Evolutionary conservation across 2,329 filamentous ascomycete genomes (phyloP), one percentile per base, ranked within the genome.

Genomic region (Botryotinia convoluta): DNA sequence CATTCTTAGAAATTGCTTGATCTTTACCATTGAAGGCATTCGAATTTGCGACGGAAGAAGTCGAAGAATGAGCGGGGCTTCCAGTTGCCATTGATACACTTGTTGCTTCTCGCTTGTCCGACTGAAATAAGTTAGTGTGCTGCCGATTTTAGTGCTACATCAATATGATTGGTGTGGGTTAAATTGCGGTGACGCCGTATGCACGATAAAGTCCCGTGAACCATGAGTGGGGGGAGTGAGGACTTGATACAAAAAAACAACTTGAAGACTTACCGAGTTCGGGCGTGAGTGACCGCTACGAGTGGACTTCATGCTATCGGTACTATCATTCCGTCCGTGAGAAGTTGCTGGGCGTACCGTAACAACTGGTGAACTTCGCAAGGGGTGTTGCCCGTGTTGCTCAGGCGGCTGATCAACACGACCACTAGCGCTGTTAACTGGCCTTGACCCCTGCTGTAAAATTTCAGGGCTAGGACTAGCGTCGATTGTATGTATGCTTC

Each of bases 401-500:
- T 80, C 79, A 74, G 76, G 74, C 62, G 78, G 79, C 65, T 80
- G 78, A 75, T 80, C 79, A 74, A 77, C 77, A 73, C 77, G 76
- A 54, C 77, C 77, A 77, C 77, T 79, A 63, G 78, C 77, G 75
- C 76, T 79, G 74, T 75, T 79, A 48, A 76, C 74, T 73, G 78
- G 78, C 48, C 76, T 78, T 45, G 77, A 79, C 73, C 78, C 79
- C 71, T 79, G 77, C 42, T 78, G 75, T 61, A 75, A 67, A 8
- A 79, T 73, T 71, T 73, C 77, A 74, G 63, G 68, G 75, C 70
- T 72, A 60, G 48, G 67, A 39, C 57, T 73, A 71, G 60, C 59
- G 77, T 87, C 86, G 74, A 91, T 83, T 73, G 89, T 91, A 77
- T 93, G 93, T 84, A 97, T 88, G 83, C 94, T 98, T 77, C 94